phyloP scores from a whole-genome alignment of 1,284 basidiomycete genomes.

The Leccinum angustisporum region DNA sequence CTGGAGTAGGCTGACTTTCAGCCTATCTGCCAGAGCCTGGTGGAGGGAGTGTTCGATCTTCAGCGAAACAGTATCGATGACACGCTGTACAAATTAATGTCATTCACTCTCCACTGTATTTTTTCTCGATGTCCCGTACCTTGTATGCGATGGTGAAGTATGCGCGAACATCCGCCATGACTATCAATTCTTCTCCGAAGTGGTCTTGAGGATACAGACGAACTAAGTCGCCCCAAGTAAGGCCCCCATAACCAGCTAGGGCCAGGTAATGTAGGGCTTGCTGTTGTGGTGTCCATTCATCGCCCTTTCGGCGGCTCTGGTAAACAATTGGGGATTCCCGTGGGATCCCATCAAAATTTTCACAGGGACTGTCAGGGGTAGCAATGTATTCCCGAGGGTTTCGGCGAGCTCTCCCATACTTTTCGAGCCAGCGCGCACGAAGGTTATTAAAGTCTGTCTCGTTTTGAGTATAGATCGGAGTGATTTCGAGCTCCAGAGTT shows the following conservation, averaged over 20 bases:
- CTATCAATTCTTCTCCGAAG: constrained; percentile 40
- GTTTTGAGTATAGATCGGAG: too few relatives aligned
- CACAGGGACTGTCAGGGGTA: too few relatives aligned
- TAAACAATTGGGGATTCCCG: too few relatives aligned
- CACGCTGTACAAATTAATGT: constrained; percentile 38
- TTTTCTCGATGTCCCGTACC: constrained; percentile 25
- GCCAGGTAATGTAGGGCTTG: constrained; percentile 14
- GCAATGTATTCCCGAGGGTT: too few relatives aligned
- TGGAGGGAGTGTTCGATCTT: constrained; percentile 52
- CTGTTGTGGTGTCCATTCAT: background rate
- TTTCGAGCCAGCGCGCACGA: too few relatives aligned
- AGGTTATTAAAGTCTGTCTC: too few relatives aligned
- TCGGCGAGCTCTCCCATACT: too few relatives aligned
- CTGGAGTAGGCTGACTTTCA: constrained; percentile 43
- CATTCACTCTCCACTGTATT: background rate
- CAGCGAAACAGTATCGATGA: constrained; percentile 52
- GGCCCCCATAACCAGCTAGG: constrained; percentile 22
- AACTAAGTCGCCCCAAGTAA: constrained; percentile 22
- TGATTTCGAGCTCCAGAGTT: too few relatives aligned
- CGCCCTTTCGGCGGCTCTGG: too few relatives aligned
- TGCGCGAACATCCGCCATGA: constrained; percentile 54
- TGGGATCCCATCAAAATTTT: too few relatives aligned
- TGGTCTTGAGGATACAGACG: constrained; percentile 16
- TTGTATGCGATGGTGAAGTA: constrained; percentile 53
- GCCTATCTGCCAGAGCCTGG: constrained; percentile 37